Evolutionary conservation across 345 rosid species (phyloP).

Genomic region (Viola odorata): DNA sequence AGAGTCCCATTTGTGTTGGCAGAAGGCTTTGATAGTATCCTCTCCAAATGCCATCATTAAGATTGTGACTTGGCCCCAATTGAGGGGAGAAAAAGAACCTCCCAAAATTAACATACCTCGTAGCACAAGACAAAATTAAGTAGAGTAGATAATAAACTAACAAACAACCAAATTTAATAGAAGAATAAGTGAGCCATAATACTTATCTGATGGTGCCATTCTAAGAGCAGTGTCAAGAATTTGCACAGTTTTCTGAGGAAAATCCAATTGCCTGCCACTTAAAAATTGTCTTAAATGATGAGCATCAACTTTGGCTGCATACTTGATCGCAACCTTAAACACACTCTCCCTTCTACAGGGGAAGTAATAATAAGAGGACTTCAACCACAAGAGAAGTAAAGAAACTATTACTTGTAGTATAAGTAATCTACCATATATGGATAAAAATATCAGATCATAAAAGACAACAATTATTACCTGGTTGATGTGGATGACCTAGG

Average conservation of each 20-base stretch:
- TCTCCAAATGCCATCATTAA: conserved; percentile 59
- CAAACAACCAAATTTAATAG: background rate
- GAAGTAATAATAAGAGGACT: background rate
- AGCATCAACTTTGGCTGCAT: conserved; percentile 41
- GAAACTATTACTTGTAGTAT: background rate
- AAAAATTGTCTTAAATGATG: conserved; percentile 39
- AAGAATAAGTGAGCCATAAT: background rate
- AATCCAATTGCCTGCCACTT: conserved; percentile 28
- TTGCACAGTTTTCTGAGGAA: conserved; percentile 59
- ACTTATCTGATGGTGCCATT: conserved; percentile 37
- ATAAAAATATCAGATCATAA: background rate
- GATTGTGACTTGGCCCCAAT: conserved; percentile 36
- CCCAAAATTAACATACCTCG: conserved; percentile 51
- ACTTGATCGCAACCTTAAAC: conserved; percentile 49
- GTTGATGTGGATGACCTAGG: conserved; percentile 16
- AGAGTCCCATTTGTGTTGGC: too few relatives aligned
- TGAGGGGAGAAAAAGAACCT: conserved; percentile 43
- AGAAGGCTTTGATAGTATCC: conserved; percentile 24
- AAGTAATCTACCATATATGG: too few relatives aligned
- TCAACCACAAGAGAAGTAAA: background rate
- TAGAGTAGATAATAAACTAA: background rate
- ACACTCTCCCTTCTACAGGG: conserved; percentile 41
- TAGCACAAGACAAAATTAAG: background rate
- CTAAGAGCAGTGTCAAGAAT: conserved; percentile 65
- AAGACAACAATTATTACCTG: conserved; percentile 14